Percentiles rank a stretch among this genome's conserved stretches.
Evolutionary conservation across 2,329 filamentous ascomycete species (phyloP).

Genomic region (Salinomyces thailandicus): DNA sequence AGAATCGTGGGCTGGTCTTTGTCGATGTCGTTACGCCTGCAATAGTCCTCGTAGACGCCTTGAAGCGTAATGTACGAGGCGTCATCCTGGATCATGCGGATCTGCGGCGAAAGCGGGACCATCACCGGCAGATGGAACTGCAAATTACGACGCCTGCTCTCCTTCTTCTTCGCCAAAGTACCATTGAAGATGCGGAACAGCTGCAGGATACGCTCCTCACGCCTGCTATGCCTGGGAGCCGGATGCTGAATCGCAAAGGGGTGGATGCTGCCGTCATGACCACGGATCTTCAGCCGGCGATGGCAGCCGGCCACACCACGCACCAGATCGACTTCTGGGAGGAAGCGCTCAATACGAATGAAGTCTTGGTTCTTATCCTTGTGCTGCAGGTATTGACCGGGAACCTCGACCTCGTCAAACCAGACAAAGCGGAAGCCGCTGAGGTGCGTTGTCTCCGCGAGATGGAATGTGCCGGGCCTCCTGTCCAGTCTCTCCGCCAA

Average conservation of each 20-base stretch:
- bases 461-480: conserved; percentile 57
- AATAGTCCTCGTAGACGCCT: conserved; percentile 93
- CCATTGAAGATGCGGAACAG: conserved; percentile 97
- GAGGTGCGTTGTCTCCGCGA: conserved; percentile 80
- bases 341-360: conserved; percentile 89
- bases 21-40: conserved; percentile 70
- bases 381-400: conserved; percentile 91
- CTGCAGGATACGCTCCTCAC: conserved; percentile 91
- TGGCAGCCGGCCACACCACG: conserved; percentile 86
- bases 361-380: conserved; percentile 99
- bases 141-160: conserved; percentile 82
- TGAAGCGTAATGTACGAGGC: conserved; percentile 88
- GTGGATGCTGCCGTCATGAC: conserved; percentile 95
- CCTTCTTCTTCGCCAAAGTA: conserved; percentile 81
- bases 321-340: conserved; percentile 88
- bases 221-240: conserved; percentile 77
- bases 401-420: conserved; percentile 96
- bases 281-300: conserved; percentile 85
- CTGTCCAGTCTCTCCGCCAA: conserved; percentile 96
- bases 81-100: conserved; percentile 92
- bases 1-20: conserved; percentile 95
- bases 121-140: conserved; percentile 95
- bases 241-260: conserved; percentile 94
- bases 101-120: conserved; percentile 88
- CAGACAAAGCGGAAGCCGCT: conserved; percentile 97